phyloP scores from a whole-genome alignment of 139 green algal genomes.

The Coelastrella sp. region DNA sequence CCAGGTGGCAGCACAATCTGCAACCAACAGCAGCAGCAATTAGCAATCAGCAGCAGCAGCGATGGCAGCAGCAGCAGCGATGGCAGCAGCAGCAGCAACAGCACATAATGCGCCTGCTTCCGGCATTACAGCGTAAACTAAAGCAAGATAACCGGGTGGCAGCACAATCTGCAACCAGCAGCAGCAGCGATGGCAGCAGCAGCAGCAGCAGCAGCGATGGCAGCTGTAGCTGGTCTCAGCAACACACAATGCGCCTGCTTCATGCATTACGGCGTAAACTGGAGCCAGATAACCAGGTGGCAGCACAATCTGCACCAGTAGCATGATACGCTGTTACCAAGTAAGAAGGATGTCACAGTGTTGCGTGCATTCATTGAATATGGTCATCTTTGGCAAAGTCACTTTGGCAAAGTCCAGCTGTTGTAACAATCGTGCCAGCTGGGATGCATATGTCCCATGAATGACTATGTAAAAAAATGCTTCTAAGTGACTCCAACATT shows the following conservation, averaged over 20 bases:
- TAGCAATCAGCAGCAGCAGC: neutral
- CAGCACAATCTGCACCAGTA: slow-evolving; percentile 19
- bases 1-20: slow-evolving; percentile 35
- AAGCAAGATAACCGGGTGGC: slow-evolving; percentile 36
- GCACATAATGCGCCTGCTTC: slow-evolving; percentile 52
- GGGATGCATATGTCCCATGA: too few species aligned
- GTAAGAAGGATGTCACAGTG: neutral
- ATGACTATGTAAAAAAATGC: too few species aligned
- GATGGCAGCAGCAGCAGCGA: neutral
- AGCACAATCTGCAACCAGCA: slow-evolving; percentile 23
- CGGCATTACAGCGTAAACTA: slow-evolving; percentile 70
- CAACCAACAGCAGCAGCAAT: neutral
- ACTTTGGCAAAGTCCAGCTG: too few species aligned
- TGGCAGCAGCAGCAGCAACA: neutral
- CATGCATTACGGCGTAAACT: slow-evolving; percentile 71
- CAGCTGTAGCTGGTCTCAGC: neutral
- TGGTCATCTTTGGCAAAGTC: too few species aligned
- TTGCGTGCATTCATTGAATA: too few species aligned
- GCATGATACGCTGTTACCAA: neutral
- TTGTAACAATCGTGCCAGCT: too few species aligned
- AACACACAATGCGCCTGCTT: too few species aligned
- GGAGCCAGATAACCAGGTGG: slow-evolving; percentile 38
- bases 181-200: neutral
- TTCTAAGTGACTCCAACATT: too few species aligned
- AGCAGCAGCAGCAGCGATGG: neutral